Conservation (phyloP, 192 early-diverging fungal genomes). For the Linnemannia schmuckeri region DNA sequence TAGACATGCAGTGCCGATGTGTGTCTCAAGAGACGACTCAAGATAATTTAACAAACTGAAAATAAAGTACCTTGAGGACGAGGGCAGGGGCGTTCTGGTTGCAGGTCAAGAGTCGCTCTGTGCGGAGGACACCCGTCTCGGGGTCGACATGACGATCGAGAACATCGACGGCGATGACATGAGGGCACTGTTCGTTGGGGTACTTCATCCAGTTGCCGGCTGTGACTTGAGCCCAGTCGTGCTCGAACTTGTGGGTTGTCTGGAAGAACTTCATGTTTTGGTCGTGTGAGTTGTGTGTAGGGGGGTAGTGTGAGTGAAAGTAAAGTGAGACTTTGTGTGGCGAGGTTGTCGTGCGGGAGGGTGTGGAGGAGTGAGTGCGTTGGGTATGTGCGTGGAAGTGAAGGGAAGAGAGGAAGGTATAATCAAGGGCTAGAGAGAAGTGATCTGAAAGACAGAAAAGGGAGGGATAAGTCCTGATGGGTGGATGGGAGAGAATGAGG, state of each 20-base stretch:
- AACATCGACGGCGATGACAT: constrained; percentile 93
- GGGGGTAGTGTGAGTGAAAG: constrained; percentile 7
- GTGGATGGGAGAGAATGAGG: no score
- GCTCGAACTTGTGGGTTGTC: constrained; percentile 80
- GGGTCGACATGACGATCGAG: constrained; percentile 86
- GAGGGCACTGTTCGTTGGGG: constrained; percentile 93
- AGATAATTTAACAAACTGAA: background rate
- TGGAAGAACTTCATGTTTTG: constrained; percentile 88
- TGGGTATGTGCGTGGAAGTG: background rate
- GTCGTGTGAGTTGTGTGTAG: constrained; percentile 10
- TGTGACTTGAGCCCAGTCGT: constrained; percentile 87
- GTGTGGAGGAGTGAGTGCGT: background rate
- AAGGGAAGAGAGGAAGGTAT: background rate
- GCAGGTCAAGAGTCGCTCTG: constrained; percentile 92
- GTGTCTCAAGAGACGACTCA: background rate
- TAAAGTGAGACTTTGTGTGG: constrained; percentile 4
- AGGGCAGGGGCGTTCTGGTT: constrained; percentile 89
- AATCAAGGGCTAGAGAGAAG: background rate
- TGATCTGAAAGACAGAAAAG: background rate
- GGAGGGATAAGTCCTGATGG: background rate
- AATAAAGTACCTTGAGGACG: constrained; percentile 65
- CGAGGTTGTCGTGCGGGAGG: background rate
- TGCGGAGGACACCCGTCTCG: constrained; percentile 85
- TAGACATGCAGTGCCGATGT: background rate
- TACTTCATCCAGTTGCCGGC: constrained; percentile 97